Evolutionary conservation across 2,329 filamentous ascomycete species (phyloP), one percentile per base, ranked within the genome.

Genomic region (Botrytis deweyae): DNA sequence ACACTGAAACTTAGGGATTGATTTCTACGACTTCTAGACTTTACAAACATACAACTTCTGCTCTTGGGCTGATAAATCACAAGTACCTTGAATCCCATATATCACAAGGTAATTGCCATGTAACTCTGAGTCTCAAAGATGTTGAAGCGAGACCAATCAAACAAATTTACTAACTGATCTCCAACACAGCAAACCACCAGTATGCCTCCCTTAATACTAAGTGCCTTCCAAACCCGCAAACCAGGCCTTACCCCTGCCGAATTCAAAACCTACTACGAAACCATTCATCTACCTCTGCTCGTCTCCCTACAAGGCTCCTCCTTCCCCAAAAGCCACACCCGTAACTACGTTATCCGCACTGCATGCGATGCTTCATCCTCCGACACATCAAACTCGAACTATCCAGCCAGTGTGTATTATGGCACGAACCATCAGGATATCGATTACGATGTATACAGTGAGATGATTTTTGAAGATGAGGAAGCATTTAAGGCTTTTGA

Each of bases 401-500:
- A 33, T n/a, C n/a, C 7, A 44, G 67, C n/a, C 36, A 44, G 18
- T 29, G 38, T 59, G 12, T 44, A 70, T 42, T 12, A 49, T 38
- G 49, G 36, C 33, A 58, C n/a, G 9, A 25, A 36, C 3, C 10
- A 49, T n/a, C 14, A n/a, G 25, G 25, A 70, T 25, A 20, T 70
- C 6, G 49, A 44, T 14, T 59, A 61, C 20, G 52, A 59, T 33
- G 25, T 44, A 12, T 70, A 70, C 36, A 42, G 33, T 25, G 52
- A 59, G n/a, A 52, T 70, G 14, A n/a, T 59, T 18, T 59, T 44
- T 40, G 67, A 70, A 29, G 52, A 59, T 16, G 36, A 70, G 49
- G 16, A 20, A 9, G 20, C 36, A 40, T 55, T 42, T 8, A 33
- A 61, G 36, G 36, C 8, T 29, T 44, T 59, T 40, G 33, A 58